A percentile compares a stretch with the other conserved stretches of the same genome.
Evolutionary conservation across 164 flowering plant species (phyloP).

Genomic region (Vitis amurensis): DNA sequence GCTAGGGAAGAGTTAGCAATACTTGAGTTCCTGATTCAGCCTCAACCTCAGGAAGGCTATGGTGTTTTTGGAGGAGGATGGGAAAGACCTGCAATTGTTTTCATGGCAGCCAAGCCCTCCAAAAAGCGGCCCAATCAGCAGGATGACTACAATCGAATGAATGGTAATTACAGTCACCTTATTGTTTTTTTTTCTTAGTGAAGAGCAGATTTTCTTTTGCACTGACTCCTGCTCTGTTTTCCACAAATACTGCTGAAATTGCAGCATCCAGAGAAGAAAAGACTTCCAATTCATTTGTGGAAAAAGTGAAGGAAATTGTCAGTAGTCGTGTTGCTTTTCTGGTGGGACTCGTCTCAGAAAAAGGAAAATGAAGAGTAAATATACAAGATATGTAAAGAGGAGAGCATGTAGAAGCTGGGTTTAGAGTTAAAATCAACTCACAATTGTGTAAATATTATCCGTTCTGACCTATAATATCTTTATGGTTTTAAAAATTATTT

Average conservation of each 20-base stretch:
- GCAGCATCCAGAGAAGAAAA: slow-evolving; percentile 41
- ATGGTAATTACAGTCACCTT: slow-evolving; percentile 16
- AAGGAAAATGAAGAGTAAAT: neutral
- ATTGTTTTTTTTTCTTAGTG: neutral
- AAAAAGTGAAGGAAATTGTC: no score
- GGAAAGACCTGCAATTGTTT: slow-evolving; percentile 64
- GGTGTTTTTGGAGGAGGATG: slow-evolving; percentile 75
- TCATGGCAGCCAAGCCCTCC: slow-evolving; percentile 58
- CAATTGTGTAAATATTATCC: no score
- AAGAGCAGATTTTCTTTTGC: neutral
- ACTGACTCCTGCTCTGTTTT: neutral
- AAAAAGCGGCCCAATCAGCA: slow-evolving; percentile 39
- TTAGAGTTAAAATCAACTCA: no score
- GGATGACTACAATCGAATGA: slow-evolving; percentile 18
- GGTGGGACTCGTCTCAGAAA: neutral
- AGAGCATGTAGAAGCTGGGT: no score
- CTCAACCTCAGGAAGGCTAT: slow-evolving; percentile 48
- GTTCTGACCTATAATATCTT: no score
- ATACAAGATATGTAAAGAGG: no score
- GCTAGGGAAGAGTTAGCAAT: slow-evolving; percentile 52
- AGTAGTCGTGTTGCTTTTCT: no score
- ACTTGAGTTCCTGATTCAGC: slow-evolving; percentile 58
- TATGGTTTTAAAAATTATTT: no score
- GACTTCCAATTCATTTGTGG: slow-evolving; percentile 23
- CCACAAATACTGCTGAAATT: neutral